Evolutionary conservation across 108 stramenopile genomes (phyloP).

Genomic region (Pseudonitzschia delicatissima): DNA sequence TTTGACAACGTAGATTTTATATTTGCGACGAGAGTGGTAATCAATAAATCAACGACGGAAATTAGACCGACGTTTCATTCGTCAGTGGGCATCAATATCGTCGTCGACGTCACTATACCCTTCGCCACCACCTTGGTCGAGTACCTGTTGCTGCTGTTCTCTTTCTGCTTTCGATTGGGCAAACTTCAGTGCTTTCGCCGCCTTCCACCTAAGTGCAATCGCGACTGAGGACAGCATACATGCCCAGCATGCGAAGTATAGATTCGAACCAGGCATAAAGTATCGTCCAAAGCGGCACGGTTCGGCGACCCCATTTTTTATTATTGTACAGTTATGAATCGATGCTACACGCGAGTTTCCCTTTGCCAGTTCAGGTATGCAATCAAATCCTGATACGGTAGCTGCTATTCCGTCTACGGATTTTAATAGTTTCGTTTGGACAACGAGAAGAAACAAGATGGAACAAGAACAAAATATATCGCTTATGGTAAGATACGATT

Average conservation of each 20-base stretch:
- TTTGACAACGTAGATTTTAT: no score
- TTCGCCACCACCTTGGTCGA: neutral
- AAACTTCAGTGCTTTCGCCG: slow-evolving; percentile 67
- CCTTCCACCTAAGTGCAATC: slow-evolving; percentile 67
- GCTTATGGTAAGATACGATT: no score
- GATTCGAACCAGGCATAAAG: slow-evolving; percentile 57
- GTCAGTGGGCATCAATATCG: no score
- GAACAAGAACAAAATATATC: no score
- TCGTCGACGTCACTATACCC: slow-evolving; percentile 13
- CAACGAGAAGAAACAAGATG: no score
- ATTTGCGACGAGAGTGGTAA: no score
- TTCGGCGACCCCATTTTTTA: slow-evolving; percentile 2
- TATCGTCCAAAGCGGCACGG: neutral
- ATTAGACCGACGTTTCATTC: no score
- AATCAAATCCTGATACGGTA: slow-evolving; percentile 1
- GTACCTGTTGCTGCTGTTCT: neutral
- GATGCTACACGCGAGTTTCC: neutral
- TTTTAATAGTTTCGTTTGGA: neutral
- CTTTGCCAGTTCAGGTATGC: neutral
- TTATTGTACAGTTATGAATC: slow-evolving; percentile 12
- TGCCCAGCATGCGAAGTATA: slow-evolving; percentile 55
- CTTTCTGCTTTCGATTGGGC: slow-evolving; percentile 50
- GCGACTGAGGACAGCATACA: slow-evolving; percentile 45
- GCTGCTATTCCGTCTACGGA: neutral
- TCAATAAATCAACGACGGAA: no score